These are phyloP conservation scores for Lactarius sp. DNA, from an alignment of 768 basidiomycete genomes.

Conservation along the genomic window DNA sequence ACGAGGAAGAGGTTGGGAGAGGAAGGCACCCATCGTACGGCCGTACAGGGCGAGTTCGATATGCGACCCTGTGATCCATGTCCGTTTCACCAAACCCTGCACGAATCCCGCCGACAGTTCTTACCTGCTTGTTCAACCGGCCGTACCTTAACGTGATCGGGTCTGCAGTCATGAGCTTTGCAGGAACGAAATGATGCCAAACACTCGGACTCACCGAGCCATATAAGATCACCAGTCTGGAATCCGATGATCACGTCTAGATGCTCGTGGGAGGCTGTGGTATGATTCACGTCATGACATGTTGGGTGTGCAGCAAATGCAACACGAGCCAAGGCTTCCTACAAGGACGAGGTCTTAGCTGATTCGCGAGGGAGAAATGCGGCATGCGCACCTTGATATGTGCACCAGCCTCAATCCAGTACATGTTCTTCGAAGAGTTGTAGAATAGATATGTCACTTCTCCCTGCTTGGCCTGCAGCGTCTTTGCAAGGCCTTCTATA, in stretches of 20 bases:
- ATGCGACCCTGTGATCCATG: slow-evolving; percentile 58
- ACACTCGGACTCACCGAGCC: slow-evolving; percentile 65
- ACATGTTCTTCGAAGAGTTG: slow-evolving; percentile 76
- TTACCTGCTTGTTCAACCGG: slow-evolving; percentile 84
- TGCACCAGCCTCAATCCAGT: slow-evolving; percentile 83
- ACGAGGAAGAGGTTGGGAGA: slow-evolving; percentile 79
- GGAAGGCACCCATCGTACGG: slow-evolving; percentile 84
- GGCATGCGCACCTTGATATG: slow-evolving; percentile 64
- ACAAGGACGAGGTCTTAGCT: background rate
- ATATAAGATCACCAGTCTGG: slow-evolving; percentile 89
- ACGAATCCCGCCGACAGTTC: slow-evolving; percentile 16
- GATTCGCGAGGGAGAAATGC: background rate
- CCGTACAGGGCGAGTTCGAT: slow-evolving; percentile 75
- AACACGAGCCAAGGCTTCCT: slow-evolving; percentile 86
- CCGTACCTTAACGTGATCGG: slow-evolving; percentile 74
- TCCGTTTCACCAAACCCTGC: background rate
- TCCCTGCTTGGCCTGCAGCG: slow-evolving; percentile 73
- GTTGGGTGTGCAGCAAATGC: slow-evolving; percentile 86
- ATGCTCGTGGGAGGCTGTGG: slow-evolving; percentile 71
- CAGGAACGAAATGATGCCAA: slow-evolving; percentile 11
- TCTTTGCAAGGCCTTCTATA: slow-evolving; percentile 68
- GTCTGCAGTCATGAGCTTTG: slow-evolving; percentile 41
- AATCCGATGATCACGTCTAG: slow-evolving; percentile 92
- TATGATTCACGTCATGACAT: slow-evolving; percentile 80
- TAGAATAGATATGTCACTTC: slow-evolving; percentile 85